Base-by-base conservation (phyloP, 2,329 filamentous ascomycete species). In the Trematosphaeria pertusa region DNA sequence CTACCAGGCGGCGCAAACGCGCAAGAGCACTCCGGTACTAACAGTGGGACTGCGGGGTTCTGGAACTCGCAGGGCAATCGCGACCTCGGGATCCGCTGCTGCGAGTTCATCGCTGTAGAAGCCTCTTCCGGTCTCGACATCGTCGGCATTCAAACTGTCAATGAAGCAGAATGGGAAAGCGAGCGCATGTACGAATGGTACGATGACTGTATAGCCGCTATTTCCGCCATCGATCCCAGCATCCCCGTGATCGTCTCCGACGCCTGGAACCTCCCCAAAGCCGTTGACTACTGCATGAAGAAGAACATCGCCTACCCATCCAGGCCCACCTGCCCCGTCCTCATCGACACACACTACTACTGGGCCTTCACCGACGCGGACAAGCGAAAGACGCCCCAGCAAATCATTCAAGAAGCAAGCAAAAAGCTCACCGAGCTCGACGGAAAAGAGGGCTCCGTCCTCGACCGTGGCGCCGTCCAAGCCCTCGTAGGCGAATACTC, bases 341-440 rank as follows among this genome's bases (percentile, higher is more conserved):
- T 84, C 17, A 71, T 85, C 19, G 83, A 85, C 52, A 84, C 81
- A 10, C 82, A 85, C 62, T 75, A 77, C 45, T 85, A 85, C 61
- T 85, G 80, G 73, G 78, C 77, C 30, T 84, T 84, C 59, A 73
- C 75, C n/a, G 77, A 81, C 9, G 71, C 69, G 2, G 78, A 84
- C 62, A 79, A 79, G 56, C 59, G 62, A 8, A 77, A 79, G 51
- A 69, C 75, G 10, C 81, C 83, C 2, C 73, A 77, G 37, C 70
- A 83, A 43, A 80, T 85, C 48, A 79, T 79, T 26, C 51, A 61
- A 11, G 75, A 78, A 43, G 75, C 78, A 1, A 56, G 61, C 11
- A 61, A 48, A 8, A 80, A 78, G 46, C 66, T 84, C 0, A 50
- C 50, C 1, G 73, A 77, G 33, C 64, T 83, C 6, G 69, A 78